Percentiles rank a stretch among this genome's conserved stretches.
These are phyloP conservation scores for Hyphopichia burtonii DNA, from an alignment of 1,139 yeast genomes.

Conservation along the genomic window DNA sequence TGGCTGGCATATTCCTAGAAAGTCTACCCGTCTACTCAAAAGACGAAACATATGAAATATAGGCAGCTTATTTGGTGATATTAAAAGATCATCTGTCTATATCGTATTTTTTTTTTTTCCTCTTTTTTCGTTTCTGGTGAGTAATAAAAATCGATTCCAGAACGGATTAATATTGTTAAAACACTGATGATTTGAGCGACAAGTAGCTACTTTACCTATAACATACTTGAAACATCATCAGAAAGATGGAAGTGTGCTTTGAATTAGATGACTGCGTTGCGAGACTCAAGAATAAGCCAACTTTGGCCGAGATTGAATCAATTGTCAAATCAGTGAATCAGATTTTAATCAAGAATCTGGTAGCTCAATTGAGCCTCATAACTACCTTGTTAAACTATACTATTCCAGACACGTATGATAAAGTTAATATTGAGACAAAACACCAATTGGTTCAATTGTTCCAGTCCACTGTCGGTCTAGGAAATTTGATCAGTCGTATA, in stretches of 20 bases:
- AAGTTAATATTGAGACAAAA: slow-evolving; percentile 14
- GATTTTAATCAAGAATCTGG: slow-evolving; percentile 3
- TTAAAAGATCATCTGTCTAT: too few species aligned
- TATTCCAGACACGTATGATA: slow-evolving; percentile 24
- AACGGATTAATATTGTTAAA: too few species aligned
- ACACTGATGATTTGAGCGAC: too few species aligned
- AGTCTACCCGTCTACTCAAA: too few species aligned
- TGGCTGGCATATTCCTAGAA: too few species aligned
- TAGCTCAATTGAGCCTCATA: slow-evolving; percentile 13
- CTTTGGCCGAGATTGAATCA: slow-evolving; percentile 11
- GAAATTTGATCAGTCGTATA: slow-evolving; percentile 25
- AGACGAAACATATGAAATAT: too few species aligned
- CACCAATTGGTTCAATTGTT: slow-evolving; percentile 14
- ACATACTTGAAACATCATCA: too few species aligned
- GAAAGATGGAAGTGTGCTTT: neutral
- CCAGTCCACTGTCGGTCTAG: slow-evolving; percentile 26
- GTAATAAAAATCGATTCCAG: too few species aligned
- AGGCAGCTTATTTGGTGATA: too few species aligned
- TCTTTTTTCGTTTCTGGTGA: too few species aligned
- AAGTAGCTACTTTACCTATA: too few species aligned
- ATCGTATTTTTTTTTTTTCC: too few species aligned
- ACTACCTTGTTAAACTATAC: slow-evolving; percentile 29
- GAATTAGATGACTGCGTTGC: neutral
- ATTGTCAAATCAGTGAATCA: slow-evolving; percentile 9
- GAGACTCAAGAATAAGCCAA: slow-evolving; percentile 22